phyloP scores from a whole-genome alignment of 805 yeast species.

The Starmerella cellae region DNA sequence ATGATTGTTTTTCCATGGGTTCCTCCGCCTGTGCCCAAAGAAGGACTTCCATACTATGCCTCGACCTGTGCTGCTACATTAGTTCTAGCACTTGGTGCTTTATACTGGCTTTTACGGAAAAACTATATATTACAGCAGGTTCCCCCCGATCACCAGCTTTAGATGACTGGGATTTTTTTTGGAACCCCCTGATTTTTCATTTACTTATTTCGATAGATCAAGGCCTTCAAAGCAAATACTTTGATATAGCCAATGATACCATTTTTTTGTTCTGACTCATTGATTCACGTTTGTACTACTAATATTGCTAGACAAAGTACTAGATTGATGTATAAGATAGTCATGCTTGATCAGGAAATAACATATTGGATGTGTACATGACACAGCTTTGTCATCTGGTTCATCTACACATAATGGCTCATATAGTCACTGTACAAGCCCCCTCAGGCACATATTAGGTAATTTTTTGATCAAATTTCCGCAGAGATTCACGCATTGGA shows the following conservation, averaged over 20 bases:
- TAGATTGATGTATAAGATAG: no score
- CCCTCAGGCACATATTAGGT: no score
- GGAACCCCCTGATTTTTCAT: no score
- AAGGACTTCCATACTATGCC: constrained; percentile 41
- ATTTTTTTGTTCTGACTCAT: no score
- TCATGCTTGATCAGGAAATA: no score
- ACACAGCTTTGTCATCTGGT: neutral
- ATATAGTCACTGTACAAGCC: neutral
- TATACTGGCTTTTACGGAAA: constrained; percentile 27
- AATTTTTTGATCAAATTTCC: neutral
- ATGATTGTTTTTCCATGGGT: constrained; percentile 45
- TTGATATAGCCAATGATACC: no score
- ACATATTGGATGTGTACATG: no score
- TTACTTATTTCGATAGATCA: no score
- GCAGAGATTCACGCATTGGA: neutral
- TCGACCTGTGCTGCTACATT: constrained; percentile 43
- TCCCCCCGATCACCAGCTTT: constrained; percentile 1
- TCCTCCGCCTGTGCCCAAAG: constrained; percentile 34
- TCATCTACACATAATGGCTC: neutral
- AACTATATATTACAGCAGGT: constrained; percentile 6
- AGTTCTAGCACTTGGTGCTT: constrained; percentile 34
- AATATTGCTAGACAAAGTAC: no score
- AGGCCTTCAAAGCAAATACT: no score
- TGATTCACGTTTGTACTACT: no score
- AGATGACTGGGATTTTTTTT: no score